Conservation (phyloP, 352 stramenopile species). For the Nothophytophthora sp. region DNA sequence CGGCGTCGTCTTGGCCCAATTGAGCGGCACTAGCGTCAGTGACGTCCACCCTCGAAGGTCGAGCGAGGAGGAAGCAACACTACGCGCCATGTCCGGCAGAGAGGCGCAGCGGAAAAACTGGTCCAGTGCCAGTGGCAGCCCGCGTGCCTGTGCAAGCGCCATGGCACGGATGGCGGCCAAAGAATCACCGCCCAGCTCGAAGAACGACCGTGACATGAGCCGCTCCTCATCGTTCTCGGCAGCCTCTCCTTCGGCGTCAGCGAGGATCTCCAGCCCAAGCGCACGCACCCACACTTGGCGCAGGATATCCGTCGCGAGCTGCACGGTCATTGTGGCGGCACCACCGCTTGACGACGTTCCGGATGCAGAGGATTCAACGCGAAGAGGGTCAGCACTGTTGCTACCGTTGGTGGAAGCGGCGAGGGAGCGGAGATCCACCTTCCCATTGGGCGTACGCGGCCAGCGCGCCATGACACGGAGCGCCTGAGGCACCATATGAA, state of each 20-base stretch:
- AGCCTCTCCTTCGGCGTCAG: constrained; percentile 7
- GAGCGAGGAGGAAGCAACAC: background rate
- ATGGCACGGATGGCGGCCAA: constrained; percentile 50
- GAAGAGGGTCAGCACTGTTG: background rate
- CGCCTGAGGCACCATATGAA: constrained; percentile 70
- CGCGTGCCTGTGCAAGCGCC: constrained; percentile 35
- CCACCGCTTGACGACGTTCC: background rate
- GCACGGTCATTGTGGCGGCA: constrained; percentile 17
- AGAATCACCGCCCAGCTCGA: constrained; percentile 59
- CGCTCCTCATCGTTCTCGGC: constrained; percentile 10
- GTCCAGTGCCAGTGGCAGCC: constrained; percentile 32
- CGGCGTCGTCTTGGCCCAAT: constrained; percentile 17
- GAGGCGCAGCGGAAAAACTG: constrained; percentile 29
- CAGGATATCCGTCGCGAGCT: constrained; percentile 39
- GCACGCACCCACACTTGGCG: constrained; percentile 53
- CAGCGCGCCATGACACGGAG: constrained; percentile 42
- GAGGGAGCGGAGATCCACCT: constrained; percentile 60
- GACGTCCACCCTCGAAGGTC: background rate
- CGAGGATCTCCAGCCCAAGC: constrained; percentile 29
- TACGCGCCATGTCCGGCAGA: constrained; percentile 28
- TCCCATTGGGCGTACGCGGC: constrained; percentile 73
- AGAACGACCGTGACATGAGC: constrained; percentile 34
- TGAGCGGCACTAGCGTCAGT: constrained; percentile 29
- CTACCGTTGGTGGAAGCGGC: background rate
- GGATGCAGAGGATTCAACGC: background rate